Conservation (phyloP, 371 early-diverging fungal genomes). For the Phascolomyces articulosus region DNA sequence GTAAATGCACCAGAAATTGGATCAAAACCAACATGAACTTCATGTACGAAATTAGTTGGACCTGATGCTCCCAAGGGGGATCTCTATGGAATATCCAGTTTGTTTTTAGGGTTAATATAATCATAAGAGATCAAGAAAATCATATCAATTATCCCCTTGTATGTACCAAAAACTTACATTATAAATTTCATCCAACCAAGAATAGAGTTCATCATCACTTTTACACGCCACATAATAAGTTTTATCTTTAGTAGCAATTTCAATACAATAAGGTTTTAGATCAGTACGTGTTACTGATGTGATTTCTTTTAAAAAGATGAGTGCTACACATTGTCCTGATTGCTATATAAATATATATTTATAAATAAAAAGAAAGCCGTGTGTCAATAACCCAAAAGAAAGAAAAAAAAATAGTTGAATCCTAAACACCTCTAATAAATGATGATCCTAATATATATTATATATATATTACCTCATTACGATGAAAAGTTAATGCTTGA, state of each 20-base stretch:
- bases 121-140: too few species aligned
- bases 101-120: neutral
- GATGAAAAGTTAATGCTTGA: conserved; percentile 91
- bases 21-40: conserved; percentile 97
- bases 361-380: too few species aligned
- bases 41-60: conserved; percentile 95
- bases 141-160: neutral
- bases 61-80: conserved; percentile 80
- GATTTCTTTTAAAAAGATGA: conserved; percentile 93
- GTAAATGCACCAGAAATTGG: conserved; percentile 91
- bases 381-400: neutral
- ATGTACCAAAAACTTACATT: conserved; percentile 52
- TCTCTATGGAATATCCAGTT: conserved; percentile 20
- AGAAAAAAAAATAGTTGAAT: neutral
- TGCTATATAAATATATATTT: conserved; percentile 28
- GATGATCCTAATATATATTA: neutral
- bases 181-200: conserved; percentile 97
- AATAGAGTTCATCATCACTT: conserved; percentile 96
- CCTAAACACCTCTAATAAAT: too few species aligned
- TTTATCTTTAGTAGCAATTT: conserved; percentile 88
- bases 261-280: conserved; percentile 89
- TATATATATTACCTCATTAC: conserved; percentile 75
- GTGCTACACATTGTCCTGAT: conserved; percentile 61
- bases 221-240: conserved; percentile 90
- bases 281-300: conserved; percentile 85